Conservation (phyloP, 352 stramenopile genomes). For the Pythium diclinum region DNA sequence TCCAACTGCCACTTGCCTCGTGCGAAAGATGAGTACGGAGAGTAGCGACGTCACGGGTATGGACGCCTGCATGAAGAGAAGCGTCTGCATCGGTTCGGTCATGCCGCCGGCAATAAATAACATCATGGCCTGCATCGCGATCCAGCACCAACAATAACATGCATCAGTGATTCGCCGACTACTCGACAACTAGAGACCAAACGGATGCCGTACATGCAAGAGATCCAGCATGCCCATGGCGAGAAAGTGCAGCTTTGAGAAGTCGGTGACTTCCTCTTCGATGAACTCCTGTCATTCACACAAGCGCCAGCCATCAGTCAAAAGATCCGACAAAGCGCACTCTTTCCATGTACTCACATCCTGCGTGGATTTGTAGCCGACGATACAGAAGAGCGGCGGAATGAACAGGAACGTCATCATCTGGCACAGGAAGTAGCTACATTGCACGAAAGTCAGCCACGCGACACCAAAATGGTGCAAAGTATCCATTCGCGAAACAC, state of each 20-base stretch:
- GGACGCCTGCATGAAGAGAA: constrained; percentile 84
- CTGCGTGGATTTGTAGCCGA: constrained; percentile 81
- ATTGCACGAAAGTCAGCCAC: not conserved
- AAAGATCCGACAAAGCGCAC: not conserved
- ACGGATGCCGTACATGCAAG: constrained; percentile 45
- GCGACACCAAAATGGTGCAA: not conserved
- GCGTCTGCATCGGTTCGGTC: constrained; percentile 79
- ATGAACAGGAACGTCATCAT: constrained; percentile 89
- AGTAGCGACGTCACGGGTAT: constrained; percentile 69
- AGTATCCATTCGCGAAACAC: not conserved
- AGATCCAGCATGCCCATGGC: constrained; percentile 84
- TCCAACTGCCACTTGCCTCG: constrained; percentile 30
- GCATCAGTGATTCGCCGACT: too few relatives aligned
- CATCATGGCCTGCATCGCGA: constrained; percentile 56
- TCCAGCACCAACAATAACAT: too few relatives aligned
- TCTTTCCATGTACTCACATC: constrained; percentile 35
- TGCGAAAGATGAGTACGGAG: constrained; percentile 51
- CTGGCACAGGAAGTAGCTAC: constrained; percentile 84
- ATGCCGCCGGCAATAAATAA: constrained; percentile 80
- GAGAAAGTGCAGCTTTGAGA: constrained; percentile 86
- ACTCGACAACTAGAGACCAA: not conserved
- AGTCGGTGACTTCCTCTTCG: constrained; percentile 82
- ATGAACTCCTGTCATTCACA: constrained; percentile 60
- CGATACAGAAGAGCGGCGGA: constrained; percentile 80
- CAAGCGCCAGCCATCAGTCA: not conserved